These are phyloP conservation scores for Canariomyces notabilis DNA, from an alignment of 2,329 filamentous ascomycete species.

Conservation along the genomic window DNA sequence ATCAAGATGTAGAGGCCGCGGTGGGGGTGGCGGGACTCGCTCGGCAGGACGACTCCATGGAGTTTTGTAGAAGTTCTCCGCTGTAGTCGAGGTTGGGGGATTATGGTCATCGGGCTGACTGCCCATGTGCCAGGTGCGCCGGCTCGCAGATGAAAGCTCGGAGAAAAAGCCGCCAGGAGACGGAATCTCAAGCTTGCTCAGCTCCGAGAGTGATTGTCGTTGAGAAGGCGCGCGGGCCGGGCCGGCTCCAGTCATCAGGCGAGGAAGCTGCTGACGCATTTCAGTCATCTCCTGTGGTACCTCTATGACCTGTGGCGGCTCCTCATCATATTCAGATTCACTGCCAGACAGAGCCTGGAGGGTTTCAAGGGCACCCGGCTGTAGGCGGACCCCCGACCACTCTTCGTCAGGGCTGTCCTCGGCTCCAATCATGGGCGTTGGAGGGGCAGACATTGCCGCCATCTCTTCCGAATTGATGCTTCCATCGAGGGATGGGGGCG, in stretches of 20 bases:
- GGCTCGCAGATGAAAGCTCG: slow-evolving; percentile 67
- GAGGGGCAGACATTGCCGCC: slow-evolving; percentile 74
- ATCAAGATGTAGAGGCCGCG: slow-evolving; percentile 33
- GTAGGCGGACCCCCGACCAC: slow-evolving; percentile 71
- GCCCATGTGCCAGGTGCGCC: slow-evolving; percentile 73
- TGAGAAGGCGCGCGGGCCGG: slow-evolving; percentile 41
- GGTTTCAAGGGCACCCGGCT: slow-evolving; percentile 74
- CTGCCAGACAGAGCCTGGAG: slow-evolving; percentile 66
- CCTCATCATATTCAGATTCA: slow-evolving; percentile 55
- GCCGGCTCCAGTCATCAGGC: slow-evolving; percentile 39
- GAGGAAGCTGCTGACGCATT: slow-evolving; percentile 49
- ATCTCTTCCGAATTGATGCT: slow-evolving; percentile 85
- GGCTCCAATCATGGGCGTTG: slow-evolving; percentile 68
- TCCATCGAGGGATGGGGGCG: slow-evolving; percentile 83
- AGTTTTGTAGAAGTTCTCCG: slow-evolving; percentile 82
- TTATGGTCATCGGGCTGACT: slow-evolving; percentile 47
- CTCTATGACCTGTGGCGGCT: slow-evolving; percentile 51
- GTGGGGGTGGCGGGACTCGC: slow-evolving; percentile 31
- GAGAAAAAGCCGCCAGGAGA: slow-evolving; percentile 92
- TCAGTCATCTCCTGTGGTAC: slow-evolving; percentile 43
- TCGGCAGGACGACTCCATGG: slow-evolving; percentile 59
- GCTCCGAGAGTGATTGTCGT: slow-evolving; percentile 58
- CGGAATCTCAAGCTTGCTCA: slow-evolving; percentile 81
- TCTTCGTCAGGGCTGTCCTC: slow-evolving; percentile 52
- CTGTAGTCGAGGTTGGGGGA: slow-evolving; percentile 81